phyloP scores from a whole-genome alignment of 768 basidiomycete genomes.

The Rhizopogon vinicolor region DNA sequence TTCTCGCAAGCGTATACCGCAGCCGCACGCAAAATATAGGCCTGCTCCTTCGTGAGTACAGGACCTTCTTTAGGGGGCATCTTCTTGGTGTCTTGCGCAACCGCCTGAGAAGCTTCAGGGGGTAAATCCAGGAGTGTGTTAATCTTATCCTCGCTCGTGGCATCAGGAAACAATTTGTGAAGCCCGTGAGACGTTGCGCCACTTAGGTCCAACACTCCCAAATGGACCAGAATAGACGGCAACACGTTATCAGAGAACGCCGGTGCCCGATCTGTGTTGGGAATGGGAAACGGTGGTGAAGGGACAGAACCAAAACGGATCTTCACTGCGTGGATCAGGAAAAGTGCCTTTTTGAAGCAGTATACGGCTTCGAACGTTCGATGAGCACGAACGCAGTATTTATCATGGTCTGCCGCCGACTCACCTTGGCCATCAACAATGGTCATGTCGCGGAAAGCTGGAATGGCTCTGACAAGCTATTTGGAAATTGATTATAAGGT shows the following conservation, averaged over 20 bases:
- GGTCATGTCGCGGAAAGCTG: conserved; percentile 79
- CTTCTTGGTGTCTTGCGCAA: conserved; percentile 7
- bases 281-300: conserved; percentile 56
- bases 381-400: background rate
- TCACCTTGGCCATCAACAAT: conserved; percentile 59
- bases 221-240: conserved; percentile 75
- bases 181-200: conserved; percentile 35
- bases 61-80: conserved; percentile 43
- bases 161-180: conserved; percentile 44
- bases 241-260: conserved; percentile 80
- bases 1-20: conserved; percentile 76
- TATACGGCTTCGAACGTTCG: conserved; percentile 54
- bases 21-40: conserved; percentile 72
- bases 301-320: conserved; percentile 59
- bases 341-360: conserved; percentile 87
- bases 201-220: conserved; percentile 71
- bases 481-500: background rate
- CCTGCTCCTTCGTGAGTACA: conserved; percentile 51
- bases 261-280: conserved; percentile 53
- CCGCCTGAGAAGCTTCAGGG: conserved; percentile 1
- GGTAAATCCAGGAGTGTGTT: conserved; percentile 34
- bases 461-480: conserved; percentile 72
- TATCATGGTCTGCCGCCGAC: conserved; percentile 12
- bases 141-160: conserved; percentile 34
- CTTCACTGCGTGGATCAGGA: conserved; percentile 66